Percentiles rank a stretch among this genome's conserved stretches.
Conservation (phyloP, 1,139 yeast species). For the Geotrichum australiense region DNA sequence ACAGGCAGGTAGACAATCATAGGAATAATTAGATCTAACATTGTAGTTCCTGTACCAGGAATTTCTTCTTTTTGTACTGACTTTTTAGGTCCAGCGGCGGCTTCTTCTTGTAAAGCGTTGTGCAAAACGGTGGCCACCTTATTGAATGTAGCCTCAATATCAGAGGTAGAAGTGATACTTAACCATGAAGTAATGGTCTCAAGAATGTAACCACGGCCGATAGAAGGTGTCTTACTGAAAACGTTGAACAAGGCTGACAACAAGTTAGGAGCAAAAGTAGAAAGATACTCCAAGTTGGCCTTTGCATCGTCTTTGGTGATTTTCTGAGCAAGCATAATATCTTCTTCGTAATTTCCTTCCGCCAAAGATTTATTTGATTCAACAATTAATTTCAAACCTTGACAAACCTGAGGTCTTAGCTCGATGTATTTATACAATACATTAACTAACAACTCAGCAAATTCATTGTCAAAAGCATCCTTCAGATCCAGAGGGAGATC, state of each 20-base stretch:
- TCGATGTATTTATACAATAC: constrained; percentile 67
- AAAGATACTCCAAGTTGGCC: constrained; percentile 53
- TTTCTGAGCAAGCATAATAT: constrained; percentile 51
- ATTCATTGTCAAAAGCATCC: constrained; percentile 57
- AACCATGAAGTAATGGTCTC: constrained; percentile 82
- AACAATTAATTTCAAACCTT: constrained; percentile 68
- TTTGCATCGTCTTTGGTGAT: constrained; percentile 54
- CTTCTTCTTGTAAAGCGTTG: constrained; percentile 56
- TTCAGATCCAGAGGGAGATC: constrained; percentile 74
- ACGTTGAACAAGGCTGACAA: constrained; percentile 87
- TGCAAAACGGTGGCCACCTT: constrained; percentile 77
- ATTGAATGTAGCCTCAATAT: constrained; percentile 68
- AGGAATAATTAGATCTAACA: constrained; percentile 85
- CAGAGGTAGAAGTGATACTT: constrained; percentile 59
- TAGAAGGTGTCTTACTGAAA: constrained; percentile 78
- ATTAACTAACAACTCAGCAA: constrained; percentile 73
- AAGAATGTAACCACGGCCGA: constrained; percentile 72
- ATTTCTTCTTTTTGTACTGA: constrained; percentile 31
- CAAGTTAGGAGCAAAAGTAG: constrained; percentile 62
- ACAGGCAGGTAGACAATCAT: constrained; percentile 78
- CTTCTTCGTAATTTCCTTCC: constrained; percentile 52
- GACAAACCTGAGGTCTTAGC: constrained; percentile 72
- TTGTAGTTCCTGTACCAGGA: constrained; percentile 59
- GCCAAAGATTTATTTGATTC: constrained; percentile 62
- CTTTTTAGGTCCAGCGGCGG: constrained; percentile 27